These are phyloP conservation scores for Penicillium antarcticum DNA, from an alignment of 495 filamentous ascomycete genomes.

Conservation along the genomic window DNA sequence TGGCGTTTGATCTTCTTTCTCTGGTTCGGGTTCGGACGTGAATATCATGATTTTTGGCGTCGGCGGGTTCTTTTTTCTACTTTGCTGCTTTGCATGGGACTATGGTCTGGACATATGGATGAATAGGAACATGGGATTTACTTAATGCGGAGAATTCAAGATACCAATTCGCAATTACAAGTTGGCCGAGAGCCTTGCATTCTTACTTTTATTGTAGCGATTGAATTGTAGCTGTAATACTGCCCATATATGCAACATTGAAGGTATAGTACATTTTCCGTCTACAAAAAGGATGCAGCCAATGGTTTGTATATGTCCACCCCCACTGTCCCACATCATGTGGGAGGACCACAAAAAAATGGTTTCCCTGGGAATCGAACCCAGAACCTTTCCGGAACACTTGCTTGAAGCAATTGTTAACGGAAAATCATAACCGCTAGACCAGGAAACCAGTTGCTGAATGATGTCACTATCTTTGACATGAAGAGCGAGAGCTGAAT, in stretches of 20 bases:
- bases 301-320: too few species aligned
- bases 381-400: constrained; percentile 20
- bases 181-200: too few species aligned
- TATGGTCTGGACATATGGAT: background rate
- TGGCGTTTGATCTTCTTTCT: background rate
- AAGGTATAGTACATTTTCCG: too few species aligned
- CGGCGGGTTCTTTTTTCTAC: background rate
- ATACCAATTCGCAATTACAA: background rate
- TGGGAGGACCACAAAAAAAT: constrained; percentile 7
- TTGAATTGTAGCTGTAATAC: too few species aligned
- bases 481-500: too few species aligned
- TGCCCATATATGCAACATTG: too few species aligned
- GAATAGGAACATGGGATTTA: too few species aligned
- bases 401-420: constrained; percentile 5
- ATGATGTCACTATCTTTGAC: too few species aligned
- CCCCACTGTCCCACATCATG: too few species aligned
- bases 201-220: too few species aligned
- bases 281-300: too few species aligned
- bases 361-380: constrained; percentile 21
- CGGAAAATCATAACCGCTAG: constrained; percentile 14
- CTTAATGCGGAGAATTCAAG: too few species aligned
- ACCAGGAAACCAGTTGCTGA: constrained; percentile 1
- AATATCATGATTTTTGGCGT: constrained; percentile 1
- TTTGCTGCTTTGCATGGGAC: background rate
- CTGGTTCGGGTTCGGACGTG: background rate